phyloP scores from a whole-genome alignment of 805 yeast genomes.

The Metschnikowia matae region DNA sequence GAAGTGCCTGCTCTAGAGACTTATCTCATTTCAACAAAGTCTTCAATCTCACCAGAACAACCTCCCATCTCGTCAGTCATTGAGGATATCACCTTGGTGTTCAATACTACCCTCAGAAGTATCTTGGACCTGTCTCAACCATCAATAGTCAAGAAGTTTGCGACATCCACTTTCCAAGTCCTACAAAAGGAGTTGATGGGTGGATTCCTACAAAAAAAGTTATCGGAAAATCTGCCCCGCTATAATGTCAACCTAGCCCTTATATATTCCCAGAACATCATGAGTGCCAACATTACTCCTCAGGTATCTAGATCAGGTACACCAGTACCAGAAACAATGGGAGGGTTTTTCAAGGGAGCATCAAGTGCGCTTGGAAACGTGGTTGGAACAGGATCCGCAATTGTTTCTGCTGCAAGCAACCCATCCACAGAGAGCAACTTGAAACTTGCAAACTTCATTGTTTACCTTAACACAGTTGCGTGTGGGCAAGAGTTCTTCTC shows the following conservation, averaged over 20 bases:
- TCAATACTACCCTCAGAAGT: slow-evolving; percentile 63
- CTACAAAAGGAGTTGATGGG: slow-evolving; percentile 62
- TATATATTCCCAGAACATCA: slow-evolving; percentile 2
- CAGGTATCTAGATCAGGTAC: slow-evolving; percentile 27
- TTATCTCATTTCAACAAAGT: slow-evolving; percentile 25
- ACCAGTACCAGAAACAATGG: slow-evolving; percentile 34
- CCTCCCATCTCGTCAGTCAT: slow-evolving; percentile 77
- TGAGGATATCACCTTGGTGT: slow-evolving; percentile 76
- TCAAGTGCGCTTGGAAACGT: slow-evolving; percentile 43
- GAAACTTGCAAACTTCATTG: slow-evolving; percentile 55
- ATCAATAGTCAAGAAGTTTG: slow-evolving; percentile 49
- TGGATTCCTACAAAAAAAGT: slow-evolving; percentile 37
- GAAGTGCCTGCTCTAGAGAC: slow-evolving; percentile 57
- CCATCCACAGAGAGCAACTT: slow-evolving; percentile 37
- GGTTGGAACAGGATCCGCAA: slow-evolving; percentile 26
- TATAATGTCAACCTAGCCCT: slow-evolving; percentile 30
- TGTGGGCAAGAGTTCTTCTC: slow-evolving; percentile 55
- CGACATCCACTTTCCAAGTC: slow-evolving; percentile 53
- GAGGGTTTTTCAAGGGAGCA: slow-evolving; percentile 41
- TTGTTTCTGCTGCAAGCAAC: slow-evolving; percentile 22
- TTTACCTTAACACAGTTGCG: slow-evolving; percentile 70
- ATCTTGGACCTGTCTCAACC: slow-evolving; percentile 69
- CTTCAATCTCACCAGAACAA: slow-evolving; percentile 42
- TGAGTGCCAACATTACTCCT: slow-evolving; percentile 21
- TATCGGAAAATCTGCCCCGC: slow-evolving; percentile 39